phyloP scores from a whole-genome alignment of 2,329 filamentous ascomycete species.

The Fusarium sp. region DNA sequence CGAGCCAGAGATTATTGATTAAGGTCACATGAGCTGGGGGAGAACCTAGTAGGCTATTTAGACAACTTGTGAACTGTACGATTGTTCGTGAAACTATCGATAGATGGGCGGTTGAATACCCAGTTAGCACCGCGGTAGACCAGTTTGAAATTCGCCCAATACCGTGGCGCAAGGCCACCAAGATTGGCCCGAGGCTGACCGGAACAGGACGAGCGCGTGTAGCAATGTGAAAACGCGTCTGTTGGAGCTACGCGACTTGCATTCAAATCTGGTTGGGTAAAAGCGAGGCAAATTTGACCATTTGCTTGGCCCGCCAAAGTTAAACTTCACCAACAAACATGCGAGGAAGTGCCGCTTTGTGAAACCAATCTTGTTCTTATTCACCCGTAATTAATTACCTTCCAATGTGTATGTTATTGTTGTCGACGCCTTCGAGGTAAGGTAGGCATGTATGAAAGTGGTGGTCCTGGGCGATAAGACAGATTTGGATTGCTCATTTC shows the following conservation, averaged over 20 bases:
- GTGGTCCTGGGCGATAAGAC: slow-evolving; percentile 28
- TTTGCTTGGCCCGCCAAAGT: slow-evolving; percentile 28
- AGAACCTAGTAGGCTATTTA: slow-evolving; percentile 4
- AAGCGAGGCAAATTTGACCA: slow-evolving; percentile 15
- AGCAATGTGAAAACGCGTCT: slow-evolving; percentile 29
- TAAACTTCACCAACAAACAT: slow-evolving; percentile 7
- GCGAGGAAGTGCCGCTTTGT: slow-evolving; percentile 15
- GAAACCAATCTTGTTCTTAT: slow-evolving; percentile 20
- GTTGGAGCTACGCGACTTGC: slow-evolving; percentile 24
- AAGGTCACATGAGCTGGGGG: slow-evolving; percentile 2
- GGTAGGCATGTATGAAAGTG: slow-evolving; percentile 28
- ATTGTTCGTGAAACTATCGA: slow-evolving; percentile 13
- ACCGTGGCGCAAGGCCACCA: slow-evolving; percentile 34
- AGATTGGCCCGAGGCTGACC: slow-evolving; percentile 25
- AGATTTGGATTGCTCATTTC: slow-evolving; percentile 34
- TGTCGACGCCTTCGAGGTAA: slow-evolving; percentile 17
- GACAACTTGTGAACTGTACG: too few relatives aligned
- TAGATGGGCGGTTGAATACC: slow-evolving; percentile 9
- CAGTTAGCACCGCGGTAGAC: neutral
- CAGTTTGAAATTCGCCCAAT: neutral
- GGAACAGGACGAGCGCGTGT: slow-evolving; percentile 24
- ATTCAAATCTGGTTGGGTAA: neutral
- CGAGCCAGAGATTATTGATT: slow-evolving; percentile 12
- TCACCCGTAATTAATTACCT: slow-evolving; percentile 17
- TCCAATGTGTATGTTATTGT: slow-evolving; percentile 21